Conservation (phyloP, 2,329 filamentous ascomycete genomes). For the Cordyceps cicadae region DNA sequence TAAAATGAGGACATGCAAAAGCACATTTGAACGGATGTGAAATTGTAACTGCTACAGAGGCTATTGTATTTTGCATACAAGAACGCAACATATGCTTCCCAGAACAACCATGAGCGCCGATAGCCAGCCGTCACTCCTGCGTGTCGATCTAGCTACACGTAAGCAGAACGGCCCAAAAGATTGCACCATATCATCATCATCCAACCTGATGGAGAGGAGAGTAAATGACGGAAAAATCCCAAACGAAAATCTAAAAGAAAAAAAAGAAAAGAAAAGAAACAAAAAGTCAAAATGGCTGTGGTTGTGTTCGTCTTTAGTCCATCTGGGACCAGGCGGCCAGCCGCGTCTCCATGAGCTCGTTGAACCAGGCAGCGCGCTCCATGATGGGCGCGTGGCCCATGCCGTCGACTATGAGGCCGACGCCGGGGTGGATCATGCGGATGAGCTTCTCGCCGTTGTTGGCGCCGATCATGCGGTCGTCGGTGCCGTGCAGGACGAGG, state of each 20-base stretch:
- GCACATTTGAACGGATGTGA: background rate
- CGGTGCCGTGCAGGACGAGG: constrained; percentile 65
- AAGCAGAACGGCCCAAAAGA: background rate
- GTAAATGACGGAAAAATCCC: background rate
- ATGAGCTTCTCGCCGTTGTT: constrained; percentile 63
- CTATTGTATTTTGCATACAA: background rate
- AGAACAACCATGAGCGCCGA: constrained; percentile 1
- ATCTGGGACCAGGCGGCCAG: constrained; percentile 46
- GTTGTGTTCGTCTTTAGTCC: background rate
- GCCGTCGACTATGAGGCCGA: constrained; percentile 55
- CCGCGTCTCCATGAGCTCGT: constrained; percentile 49
- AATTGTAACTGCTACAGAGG: constrained; percentile 2
- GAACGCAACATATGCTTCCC: background rate
- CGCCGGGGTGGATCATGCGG: constrained; percentile 53
- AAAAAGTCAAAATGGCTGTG: too few species aligned
- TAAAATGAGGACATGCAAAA: background rate
- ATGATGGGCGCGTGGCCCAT: constrained; percentile 68
- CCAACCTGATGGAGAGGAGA: background rate
- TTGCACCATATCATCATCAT: background rate
- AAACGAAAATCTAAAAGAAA: background rate
- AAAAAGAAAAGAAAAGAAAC: background rate
- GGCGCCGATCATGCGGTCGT: constrained; percentile 69
- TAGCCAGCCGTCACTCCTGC: background rate
- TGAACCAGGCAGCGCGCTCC: constrained; percentile 64
- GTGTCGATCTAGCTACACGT: background rate